Evolutionary conservation across 2,329 filamentous ascomycete species (phyloP), one percentile per base, ranked within the genome.

Genomic region (Aspergillus chevalieri): DNA sequence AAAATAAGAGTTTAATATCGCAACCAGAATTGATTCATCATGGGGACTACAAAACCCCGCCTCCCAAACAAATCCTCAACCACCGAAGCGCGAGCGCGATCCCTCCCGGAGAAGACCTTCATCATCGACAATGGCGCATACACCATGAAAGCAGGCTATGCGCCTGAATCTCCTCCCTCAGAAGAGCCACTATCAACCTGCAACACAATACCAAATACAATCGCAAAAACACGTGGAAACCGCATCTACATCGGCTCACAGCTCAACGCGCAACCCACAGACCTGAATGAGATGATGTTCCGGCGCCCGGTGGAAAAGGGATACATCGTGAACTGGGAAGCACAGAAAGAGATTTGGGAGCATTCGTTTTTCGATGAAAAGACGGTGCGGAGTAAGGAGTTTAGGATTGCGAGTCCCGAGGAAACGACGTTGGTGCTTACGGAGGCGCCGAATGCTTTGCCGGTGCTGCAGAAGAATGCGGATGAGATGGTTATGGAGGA

Each of bases 401-500:
- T 64, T 38, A 60, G 61, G 14, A 62, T 70, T 47, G 50, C 61
- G 66, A 85, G 94, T 58, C 88, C 92, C 0, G 75, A 79, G 47
- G 85, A 92, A 48, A 93, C 89, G n/a, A 85, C 89, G 44, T 72
- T 98, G 50, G 73, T 98, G 3, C 78, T 97, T 46, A 84, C 87
- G 1, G 93, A 98, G 68, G 86, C 89, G 43, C 86, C 90, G 3
- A 95, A 94, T 69, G 84, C 85, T 3, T 78, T 95, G 49, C 84
- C 86, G 0, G 83, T 84, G 10, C 72, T 98, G 55, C 90, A 96
- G 69, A 82, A 85, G 36, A 93, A 96, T 66, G 90, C 89, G 59
- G 93, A 98, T 64, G 92, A 98, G 74, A 89, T 98, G 64, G 82
- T 97, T 1, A 97, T 98, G 74, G 93, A 98, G 65, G 91, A 97